phyloP scores from a whole-genome alignment of 176 grass and related monocot genomes.

The Cenchrus americanus region DNA sequence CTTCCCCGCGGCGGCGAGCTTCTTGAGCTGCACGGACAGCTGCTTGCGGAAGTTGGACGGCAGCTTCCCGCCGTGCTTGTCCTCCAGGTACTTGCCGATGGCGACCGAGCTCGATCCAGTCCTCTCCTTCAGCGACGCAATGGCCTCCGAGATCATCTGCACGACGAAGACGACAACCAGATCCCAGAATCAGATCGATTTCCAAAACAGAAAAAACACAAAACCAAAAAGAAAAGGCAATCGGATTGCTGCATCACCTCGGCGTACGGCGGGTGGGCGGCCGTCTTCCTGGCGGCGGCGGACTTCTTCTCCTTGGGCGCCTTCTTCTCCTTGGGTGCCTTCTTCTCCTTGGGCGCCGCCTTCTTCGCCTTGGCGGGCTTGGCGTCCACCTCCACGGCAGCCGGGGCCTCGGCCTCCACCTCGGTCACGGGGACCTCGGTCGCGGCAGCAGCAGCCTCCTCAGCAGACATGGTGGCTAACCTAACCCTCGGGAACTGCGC shows the following conservation, averaged over 20 bases:
- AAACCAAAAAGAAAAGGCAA: fast-evolving
- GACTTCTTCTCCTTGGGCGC: slow-evolving; percentile 49
- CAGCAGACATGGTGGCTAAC: slow-evolving; percentile 36
- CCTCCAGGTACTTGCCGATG: slow-evolving; percentile 73
- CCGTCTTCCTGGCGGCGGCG: slow-evolving; percentile 33
- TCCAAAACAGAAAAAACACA: too few relatives aligned
- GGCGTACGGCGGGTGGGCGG: slow-evolving; percentile 72
- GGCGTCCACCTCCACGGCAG: neutral
- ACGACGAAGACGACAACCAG: neutral
- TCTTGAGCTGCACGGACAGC: slow-evolving; percentile 61
- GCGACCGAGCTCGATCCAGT: slow-evolving; percentile 80
- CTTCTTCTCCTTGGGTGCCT: slow-evolving; percentile 37
- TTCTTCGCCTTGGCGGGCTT: neutral
- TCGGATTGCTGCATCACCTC: slow-evolving; percentile 41
- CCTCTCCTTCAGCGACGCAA: slow-evolving; percentile 75
- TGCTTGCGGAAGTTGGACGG: slow-evolving; percentile 70
- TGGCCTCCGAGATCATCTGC: slow-evolving; percentile 87
- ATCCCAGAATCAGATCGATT: slow-evolving; percentile 8
- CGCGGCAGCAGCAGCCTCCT: slow-evolving; percentile 11
- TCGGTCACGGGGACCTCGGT: neutral
- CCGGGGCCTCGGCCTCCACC: slow-evolving; percentile 12
- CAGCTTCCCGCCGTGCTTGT: slow-evolving; percentile 62
- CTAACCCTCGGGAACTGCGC: neutral
- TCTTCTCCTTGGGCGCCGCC: neutral
- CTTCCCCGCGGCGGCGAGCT: slow-evolving; percentile 58